Base-by-base conservation (phyloP, 345 rosid genomes). In the Geranium brycei region DNA sequence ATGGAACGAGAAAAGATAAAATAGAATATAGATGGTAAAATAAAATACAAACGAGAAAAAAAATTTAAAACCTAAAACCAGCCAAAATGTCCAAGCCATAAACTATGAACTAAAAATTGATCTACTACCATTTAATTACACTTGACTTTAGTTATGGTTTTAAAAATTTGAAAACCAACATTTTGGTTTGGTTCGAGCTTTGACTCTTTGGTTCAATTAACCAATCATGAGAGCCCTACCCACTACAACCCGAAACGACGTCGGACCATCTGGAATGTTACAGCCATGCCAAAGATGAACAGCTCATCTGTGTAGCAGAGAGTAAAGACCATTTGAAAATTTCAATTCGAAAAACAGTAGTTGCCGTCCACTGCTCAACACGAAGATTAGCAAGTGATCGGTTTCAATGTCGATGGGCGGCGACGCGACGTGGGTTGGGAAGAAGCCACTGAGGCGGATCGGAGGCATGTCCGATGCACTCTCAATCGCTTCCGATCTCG, bases 391-490 rank as follows among this genome's bases (percentile, higher is more conserved):
- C 13, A 10, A 6, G 53, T 11, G 53, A 47, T 47, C 41, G 67
- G 16, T 53, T 55, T 59, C 41, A 71, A 91, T 89, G 96, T 85
- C 92, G 65, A 90, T 86, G 87, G 82, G 87, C 59, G 77, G 79
- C 61, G 97, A 93, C 76, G 63, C 87, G 40, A 86, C 96, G 13
- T 93, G 99, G 99, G 99, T 93, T 0, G 95, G 97, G 61, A 90
- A 83, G 79, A 93, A 88, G 68, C 96, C 97, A 32, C 71, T 88
- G 41, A 75, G 99, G 59, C 95, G 99, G 53, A 93, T 93, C 75
- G 97, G 99, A 17, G 99, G 99, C 38, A 86, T 93, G 79, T 82
- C 91, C 57, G 97, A 93, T 73, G 99, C 99, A 12, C 96, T 93
- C 68, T 88, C 99, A 73, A 88, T 93, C 61, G 97, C 99, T 56